Conservation (phyloP, 108 stramenopile genomes). For the Skeletonema menzelii region DNA sequence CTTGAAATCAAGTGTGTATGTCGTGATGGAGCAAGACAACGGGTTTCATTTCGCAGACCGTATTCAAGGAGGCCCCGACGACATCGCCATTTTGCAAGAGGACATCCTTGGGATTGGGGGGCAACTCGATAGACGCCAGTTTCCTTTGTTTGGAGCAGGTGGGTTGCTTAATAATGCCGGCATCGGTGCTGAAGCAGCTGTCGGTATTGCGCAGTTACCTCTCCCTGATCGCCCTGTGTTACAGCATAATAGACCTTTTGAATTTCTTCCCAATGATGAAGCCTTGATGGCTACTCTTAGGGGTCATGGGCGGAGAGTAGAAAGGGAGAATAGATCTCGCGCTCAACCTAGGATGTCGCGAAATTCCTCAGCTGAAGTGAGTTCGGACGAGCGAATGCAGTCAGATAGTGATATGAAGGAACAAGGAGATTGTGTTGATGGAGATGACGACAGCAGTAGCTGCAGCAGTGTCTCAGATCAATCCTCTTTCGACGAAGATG, state of each 20-base stretch:
- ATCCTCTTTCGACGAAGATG: slow-evolving; percentile 11
- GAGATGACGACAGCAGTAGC: slow-evolving; percentile 18
- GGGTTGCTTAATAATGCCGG: slow-evolving; percentile 9
- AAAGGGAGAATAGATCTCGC: slow-evolving; percentile 1
- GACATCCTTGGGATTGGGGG: neutral
- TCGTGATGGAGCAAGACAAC: slow-evolving; percentile 29
- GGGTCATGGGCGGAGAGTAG: slow-evolving; percentile 23
- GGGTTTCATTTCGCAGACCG: slow-evolving; percentile 14
- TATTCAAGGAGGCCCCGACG: neutral
- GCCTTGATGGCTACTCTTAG: slow-evolving; percentile 29
- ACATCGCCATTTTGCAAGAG: neutral
- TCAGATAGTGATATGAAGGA: neutral
- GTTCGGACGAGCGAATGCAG: neutral
- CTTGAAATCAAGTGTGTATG: slow-evolving; percentile 71
- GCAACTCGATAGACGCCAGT: neutral
- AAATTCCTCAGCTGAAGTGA: neutral
- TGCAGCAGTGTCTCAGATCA: slow-evolving; percentile 34
- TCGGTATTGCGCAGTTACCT: slow-evolving; percentile 7
- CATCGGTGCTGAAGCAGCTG: neutral
- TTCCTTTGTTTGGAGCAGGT: slow-evolving; percentile 10
- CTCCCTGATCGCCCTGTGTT: slow-evolving; percentile 9
- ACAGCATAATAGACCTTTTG: slow-evolving; percentile 20
- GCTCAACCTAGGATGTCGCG: neutral
- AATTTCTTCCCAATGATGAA: slow-evolving; percentile 25
- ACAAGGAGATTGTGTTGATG: neutral